Evolutionary conservation across 768 basidiomycete species (phyloP), one percentile per base, ranked within the genome.

Genomic region (Tephrocybe sp.): DNA sequence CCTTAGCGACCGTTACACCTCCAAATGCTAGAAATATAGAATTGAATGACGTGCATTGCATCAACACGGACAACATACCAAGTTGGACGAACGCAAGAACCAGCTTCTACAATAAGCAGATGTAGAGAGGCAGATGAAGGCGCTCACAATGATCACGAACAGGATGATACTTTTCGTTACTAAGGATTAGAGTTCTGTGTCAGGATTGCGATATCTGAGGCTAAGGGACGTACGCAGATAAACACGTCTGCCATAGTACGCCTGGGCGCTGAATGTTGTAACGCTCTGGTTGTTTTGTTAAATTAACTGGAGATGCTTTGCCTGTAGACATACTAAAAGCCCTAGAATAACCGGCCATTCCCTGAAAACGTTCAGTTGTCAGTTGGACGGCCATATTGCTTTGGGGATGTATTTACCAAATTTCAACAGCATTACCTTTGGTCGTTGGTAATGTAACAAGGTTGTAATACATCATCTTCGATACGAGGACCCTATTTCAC

Each of bases 261-360:
- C 47, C 13, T 48, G 47, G 5, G 23, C 47, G 11, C 47, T 48
- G 11, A 48, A 48, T 1, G 47, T 39, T 3, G 47, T n/a, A 11
- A 41, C 8, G 16, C 39, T 48, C 47, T 48, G 16, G n/a, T n/a
- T n/a, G n/a, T n/a, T n/a, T n/a, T n/a, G n/a, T n/a, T n/a, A n/a
- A n/a, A n/a, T n/a, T n/a, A n/a, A n/a, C n/a, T n/a, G n/a, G n/a
- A n/a, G n/a, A n/a, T n/a, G n/a, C n/a, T 7, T 19, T 6, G 8
- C 16, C 21, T 21, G 37, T n/a, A n/a, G 11, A 30, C 47, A n/a
- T 40, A 48, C 47, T 3, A 39, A 48, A 31, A 48, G 38, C 4
- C 47, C 47, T 2, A 48, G 10, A 8, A 40, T 22, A 2, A 48
- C 9, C 19, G 27, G 22, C 39, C 29, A 48, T 13, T 48, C 39